Evolutionary conservation across 1,139 yeast genomes (phyloP).

Genomic region (Martiniozyma asiatica): DNA sequence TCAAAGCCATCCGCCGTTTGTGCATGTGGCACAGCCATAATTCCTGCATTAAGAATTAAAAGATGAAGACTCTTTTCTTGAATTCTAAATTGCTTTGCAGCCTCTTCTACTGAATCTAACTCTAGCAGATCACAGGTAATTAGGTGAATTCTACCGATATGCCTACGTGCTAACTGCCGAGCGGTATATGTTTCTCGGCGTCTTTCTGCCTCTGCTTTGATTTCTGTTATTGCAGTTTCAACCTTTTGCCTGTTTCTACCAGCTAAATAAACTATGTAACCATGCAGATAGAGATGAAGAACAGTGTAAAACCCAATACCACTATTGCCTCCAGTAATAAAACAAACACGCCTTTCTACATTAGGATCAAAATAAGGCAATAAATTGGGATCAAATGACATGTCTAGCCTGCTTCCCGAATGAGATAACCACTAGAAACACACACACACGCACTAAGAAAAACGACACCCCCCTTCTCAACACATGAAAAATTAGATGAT

Average conservation of each 20-base stretch:
- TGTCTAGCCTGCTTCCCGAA: too few relatives aligned
- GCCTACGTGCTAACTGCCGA: constrained; percentile 17
- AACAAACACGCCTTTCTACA: constrained; percentile 42
- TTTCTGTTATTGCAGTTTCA: constrained; percentile 40
- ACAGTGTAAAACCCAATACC: constrained; percentile 76
- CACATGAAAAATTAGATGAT: too few relatives aligned
- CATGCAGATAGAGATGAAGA: constrained; percentile 67
- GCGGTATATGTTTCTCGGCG: constrained; percentile 19
- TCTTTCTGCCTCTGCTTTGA: constrained; percentile 39
- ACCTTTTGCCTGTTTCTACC: constrained; percentile 55
- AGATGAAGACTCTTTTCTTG: constrained; percentile 46
- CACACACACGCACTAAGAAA: too few relatives aligned
- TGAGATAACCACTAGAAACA: too few relatives aligned
- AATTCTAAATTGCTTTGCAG: constrained; percentile 37
- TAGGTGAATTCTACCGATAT: constrained; percentile 46
- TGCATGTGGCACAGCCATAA: constrained; percentile 62
- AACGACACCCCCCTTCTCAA: too few relatives aligned
- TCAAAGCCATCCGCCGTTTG: constrained; percentile 58
- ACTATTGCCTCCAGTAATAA: constrained; percentile 71
- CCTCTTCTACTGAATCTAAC: constrained; percentile 43
- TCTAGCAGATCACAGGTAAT: constrained; percentile 54
- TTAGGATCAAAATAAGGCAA: constrained; percentile 17
- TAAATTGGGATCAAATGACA: constrained; percentile 10
- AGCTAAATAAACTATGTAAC: constrained; percentile 60
- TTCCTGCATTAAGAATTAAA: constrained; percentile 71